These are phyloP conservation scores for Beta macrorhiza DNA, from an alignment of 179 eudicot genomes.

Conservation along the genomic window DNA sequence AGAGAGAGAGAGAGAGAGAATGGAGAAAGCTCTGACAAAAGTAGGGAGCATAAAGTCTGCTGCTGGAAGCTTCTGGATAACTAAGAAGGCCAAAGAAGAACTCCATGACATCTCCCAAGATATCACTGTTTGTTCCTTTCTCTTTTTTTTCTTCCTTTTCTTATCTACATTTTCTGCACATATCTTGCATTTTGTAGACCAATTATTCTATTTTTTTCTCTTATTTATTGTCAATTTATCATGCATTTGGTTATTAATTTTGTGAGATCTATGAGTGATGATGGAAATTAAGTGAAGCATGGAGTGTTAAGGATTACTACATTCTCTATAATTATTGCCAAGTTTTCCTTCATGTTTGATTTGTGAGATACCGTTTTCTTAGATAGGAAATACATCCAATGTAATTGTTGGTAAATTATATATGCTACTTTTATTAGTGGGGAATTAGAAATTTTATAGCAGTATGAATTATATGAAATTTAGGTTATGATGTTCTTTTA, in stretches of 20 bases:
- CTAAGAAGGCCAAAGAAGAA: slow-evolving; percentile 85
- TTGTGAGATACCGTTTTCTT: too few species aligned
- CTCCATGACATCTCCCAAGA: slow-evolving; percentile 65
- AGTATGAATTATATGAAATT: too few species aligned
- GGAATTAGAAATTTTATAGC: too few species aligned
- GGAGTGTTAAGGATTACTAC: not conserved
- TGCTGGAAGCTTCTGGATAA: slow-evolving; percentile 69
- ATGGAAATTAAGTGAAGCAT: not conserved
- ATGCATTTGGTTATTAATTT: not conserved
- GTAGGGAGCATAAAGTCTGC: slow-evolving; percentile 70
- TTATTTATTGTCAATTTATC: not conserved
- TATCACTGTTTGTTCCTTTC: slow-evolving; percentile 48
- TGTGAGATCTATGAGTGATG: slow-evolving; percentile 17
- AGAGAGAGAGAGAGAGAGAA: slow-evolving; percentile 22
- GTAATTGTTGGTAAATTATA: too few species aligned
- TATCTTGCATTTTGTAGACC: not conserved
- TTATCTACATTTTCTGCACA: not conserved
- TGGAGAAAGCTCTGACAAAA: slow-evolving; percentile 78
- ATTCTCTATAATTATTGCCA: not conserved
- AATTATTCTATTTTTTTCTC: not conserved
- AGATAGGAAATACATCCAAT: too few species aligned
- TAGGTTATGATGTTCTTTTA: too few species aligned
- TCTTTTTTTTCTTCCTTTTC: not conserved
- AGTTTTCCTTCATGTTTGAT: not conserved
- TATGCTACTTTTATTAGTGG: too few species aligned